Conservation (phyloP, 345 rosid species). For the Raphanus raphanistrum region DNA sequence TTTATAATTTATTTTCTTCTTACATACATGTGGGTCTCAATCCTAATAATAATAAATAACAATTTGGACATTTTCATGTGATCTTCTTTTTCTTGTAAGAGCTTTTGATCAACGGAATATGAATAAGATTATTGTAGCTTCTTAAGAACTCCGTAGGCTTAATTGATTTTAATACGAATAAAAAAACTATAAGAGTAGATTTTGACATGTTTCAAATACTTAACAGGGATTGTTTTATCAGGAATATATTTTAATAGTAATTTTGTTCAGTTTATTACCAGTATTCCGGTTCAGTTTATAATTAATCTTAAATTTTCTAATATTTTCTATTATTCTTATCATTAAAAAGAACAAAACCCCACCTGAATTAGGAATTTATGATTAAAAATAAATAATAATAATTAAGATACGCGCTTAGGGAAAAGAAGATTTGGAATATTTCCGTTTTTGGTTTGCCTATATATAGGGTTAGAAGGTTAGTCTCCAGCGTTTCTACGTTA, state of each 20-base stretch:
- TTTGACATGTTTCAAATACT: neutral
- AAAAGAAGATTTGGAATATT: neutral
- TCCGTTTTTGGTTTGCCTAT: neutral
- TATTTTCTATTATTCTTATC: too few species aligned
- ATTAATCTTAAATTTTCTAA: neutral
- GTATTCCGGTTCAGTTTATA: neutral
- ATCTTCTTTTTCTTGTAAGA: conserved; percentile 12
- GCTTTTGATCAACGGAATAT: conserved; percentile 8
- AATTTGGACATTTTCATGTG: conserved; percentile 9
- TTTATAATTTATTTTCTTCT: conserved; percentile 16
- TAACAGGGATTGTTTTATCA: neutral
- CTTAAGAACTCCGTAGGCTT: neutral
- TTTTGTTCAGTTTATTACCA: neutral
- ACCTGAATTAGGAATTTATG: neutral
- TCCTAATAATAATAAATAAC: conserved; percentile 17
- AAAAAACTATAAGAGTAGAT: neutral
- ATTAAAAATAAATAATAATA: too few species aligned
- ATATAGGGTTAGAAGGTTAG: neutral
- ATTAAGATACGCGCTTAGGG: neutral
- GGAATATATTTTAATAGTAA: neutral
- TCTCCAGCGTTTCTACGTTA: neutral
- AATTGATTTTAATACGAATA: too few species aligned
- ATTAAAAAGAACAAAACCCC: neutral
- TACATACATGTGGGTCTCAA: conserved; percentile 16
- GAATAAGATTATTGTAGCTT: neutral